phyloP scores from a whole-genome alignment of 2,329 filamentous ascomycete genomes.

The Calonectria honghensis region DNA sequence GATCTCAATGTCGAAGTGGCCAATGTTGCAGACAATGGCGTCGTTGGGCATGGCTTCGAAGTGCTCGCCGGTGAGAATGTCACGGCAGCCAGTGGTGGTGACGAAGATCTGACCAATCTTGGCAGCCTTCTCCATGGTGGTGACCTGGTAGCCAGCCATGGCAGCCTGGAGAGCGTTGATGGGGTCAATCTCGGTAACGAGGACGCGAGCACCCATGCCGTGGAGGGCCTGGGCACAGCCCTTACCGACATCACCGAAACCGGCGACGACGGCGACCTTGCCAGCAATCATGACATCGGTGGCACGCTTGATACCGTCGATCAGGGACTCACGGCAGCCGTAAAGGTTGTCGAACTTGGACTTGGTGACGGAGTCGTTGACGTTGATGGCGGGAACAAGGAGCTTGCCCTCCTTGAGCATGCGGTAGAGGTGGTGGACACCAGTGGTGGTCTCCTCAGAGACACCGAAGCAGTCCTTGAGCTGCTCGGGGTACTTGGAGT shows the following conservation, averaged over 20 bases:
- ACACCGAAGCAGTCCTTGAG: slow-evolving; percentile 99
- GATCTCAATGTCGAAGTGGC: slow-evolving; percentile 99
- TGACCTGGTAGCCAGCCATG: slow-evolving; percentile 97
- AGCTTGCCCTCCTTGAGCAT: slow-evolving; percentile 96
- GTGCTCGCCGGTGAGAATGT: slow-evolving; percentile 94
- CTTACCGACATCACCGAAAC: slow-evolving; percentile 99
- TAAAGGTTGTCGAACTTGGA: slow-evolving; percentile 99
- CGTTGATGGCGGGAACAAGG: slow-evolving; percentile 96
- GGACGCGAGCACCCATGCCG: slow-evolving; percentile 97
- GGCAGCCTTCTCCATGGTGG: slow-evolving; percentile 98
- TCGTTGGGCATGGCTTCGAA: slow-evolving; percentile 98
- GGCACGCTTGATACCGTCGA: slow-evolving; percentile 99
- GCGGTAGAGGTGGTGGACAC: slow-evolving; percentile 99
- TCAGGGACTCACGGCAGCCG: slow-evolving; percentile 98
- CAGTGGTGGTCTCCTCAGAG: slow-evolving; percentile 99
- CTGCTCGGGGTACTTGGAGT: slow-evolving; percentile 99
- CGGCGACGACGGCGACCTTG: slow-evolving; percentile 97
- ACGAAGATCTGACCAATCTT: slow-evolving; percentile 96
- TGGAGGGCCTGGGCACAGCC: slow-evolving; percentile 96
- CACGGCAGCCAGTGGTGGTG: slow-evolving; percentile 98
- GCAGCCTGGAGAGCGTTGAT: slow-evolving; percentile 99
- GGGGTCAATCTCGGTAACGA: slow-evolving; percentile 97
- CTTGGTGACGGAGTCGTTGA: slow-evolving; percentile 99
- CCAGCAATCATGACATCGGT: slow-evolving; percentile 99
- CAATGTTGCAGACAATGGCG: slow-evolving; percentile 99